Evolutionary conservation across 75 land plant species (phyloP), one percentile per base, ranked within the genome.

Genomic region (Sequoia sempervirens): DNA sequence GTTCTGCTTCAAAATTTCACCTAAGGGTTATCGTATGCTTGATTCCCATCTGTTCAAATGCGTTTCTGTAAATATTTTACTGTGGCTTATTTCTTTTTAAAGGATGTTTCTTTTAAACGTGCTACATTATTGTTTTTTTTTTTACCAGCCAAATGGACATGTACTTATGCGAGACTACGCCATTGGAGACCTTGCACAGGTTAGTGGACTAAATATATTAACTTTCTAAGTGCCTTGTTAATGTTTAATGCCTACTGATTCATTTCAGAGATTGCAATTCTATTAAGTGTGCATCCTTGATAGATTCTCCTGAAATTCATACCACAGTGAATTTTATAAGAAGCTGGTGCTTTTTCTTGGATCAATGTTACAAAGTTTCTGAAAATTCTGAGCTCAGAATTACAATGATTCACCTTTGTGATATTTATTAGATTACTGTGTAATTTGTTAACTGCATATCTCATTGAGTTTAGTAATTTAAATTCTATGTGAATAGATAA

Each of bases 111-210:
- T 17, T 34, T 11, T 47, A 41, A 23, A 47, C 2, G 0, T 32
- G 26, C 61, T 56, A 82, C 43, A 50, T 37, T 30, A 2, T 64
- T 78, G 4, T 61, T 14, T 13, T 69, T 34, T 38, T 40, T 2
- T 12, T 34, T 83, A 85, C 26, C 96, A 97, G 99, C 93, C 95
- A 91, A 91, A 88, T 93, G 98, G 98, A 75, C 86, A 83, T 86
- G 91, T 97, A 83, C 91, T 97, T 84, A 79, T 97, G 40, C 96
- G 99, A 17, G 99, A 97, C 86, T 97, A 97, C 90, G 99, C 99
- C 13, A 79, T 75, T 87, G 99, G 99, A 46, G 99, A 97, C 83
- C 96, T 97, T 86, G 98, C 99, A 66, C 97, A 97, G 99, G 99
- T 97, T 82, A 69, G 54, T 12, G n/a, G 14, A 45, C n/a, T 8